Evolutionary conservation across 208 protist genomes (phyloP).

Genomic region (Leishmania gerbilli): DNA sequence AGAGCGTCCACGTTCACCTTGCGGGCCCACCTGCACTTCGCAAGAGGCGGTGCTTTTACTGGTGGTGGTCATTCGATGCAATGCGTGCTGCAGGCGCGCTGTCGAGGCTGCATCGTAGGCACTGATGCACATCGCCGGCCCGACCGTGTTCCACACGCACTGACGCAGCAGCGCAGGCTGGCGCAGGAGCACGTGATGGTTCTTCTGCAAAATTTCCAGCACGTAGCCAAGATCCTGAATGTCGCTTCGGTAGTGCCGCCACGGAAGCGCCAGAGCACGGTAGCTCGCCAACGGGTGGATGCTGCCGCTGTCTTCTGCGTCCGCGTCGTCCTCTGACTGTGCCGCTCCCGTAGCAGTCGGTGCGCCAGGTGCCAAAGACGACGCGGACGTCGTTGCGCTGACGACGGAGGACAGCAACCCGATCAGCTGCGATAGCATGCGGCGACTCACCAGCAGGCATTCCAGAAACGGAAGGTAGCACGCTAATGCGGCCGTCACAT

Average conservation of each 20-base stretch:
- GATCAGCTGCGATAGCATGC: constrained; percentile 53
- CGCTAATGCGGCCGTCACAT: constrained; percentile 46
- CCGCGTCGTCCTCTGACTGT: not conserved
- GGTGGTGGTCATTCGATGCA: constrained; percentile 2
- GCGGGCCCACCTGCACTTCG: not conserved
- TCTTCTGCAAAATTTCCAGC: constrained; percentile 49
- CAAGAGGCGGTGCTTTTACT: not conserved
- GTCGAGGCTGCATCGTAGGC: constrained; percentile 31
- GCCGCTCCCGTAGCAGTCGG: no score
- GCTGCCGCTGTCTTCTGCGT: not conserved
- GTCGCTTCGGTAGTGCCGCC: constrained; percentile 18
- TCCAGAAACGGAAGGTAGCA: constrained; percentile 81
- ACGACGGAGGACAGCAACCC: constrained; percentile 40
- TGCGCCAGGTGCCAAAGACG: not conserved
- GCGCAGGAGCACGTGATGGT: constrained; percentile 61
- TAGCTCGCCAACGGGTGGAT: not conserved
- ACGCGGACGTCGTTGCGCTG: constrained; percentile 10
- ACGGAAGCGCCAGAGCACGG: constrained; percentile 24
- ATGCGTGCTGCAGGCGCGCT: constrained; percentile 4
- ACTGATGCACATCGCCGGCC: constrained; percentile 36
- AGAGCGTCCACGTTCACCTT: not conserved
- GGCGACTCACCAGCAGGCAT: constrained; percentile 36
- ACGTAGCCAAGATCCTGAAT: constrained; percentile 38
- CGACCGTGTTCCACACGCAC: constrained; percentile 61
- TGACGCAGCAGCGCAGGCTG: constrained; percentile 69